Base-by-base conservation (phyloP, 2,329 filamentous ascomycete species). In the Alternaria rosae region DNA sequence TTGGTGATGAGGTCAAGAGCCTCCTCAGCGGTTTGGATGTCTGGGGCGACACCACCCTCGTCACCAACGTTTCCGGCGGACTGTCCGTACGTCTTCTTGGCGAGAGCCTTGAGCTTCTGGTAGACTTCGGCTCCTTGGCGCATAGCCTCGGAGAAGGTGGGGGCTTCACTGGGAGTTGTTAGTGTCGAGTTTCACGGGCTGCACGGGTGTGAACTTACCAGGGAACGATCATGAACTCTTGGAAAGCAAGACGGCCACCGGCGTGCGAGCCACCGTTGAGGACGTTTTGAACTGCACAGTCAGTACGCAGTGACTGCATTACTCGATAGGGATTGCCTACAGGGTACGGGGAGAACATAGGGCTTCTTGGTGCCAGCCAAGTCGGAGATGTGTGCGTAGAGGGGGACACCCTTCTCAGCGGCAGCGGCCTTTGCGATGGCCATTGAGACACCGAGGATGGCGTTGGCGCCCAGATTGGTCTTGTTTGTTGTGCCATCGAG, bases 41-140 rank as follows among this genome's bases (percentile, higher is more conserved):
- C 94, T 75, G 95, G 95, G 75, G 95, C 95, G 79, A 99, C 95
- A 91, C 95, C 95, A 88, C 95, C 95, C 90, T 99, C 95, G 81
- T 99, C 95, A 84, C 95, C 95, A 72, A 99, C 95, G 82, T 99
- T 99, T 82, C 94, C 95, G 71, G 95, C 95, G 69, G 95, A 97
- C 85, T 97, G 94, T 80, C 95, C 95, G 83, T 99, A 99, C 88
- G 92, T 95, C 92, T 97, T 95, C 92, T 98, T 98, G 82, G 95
- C 94, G 66, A 98, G 89, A 76, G 87, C 78, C 91, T 99, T 99
- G 78, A 99, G 92, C 85, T 92, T 91, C 85, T 98, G 94, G 91
- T 99, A 99, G 77, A 97, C 93, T 85, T 99, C 95, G 76, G 94
- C 85, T 82, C 95, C 95, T 85, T 97, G 93, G 82, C 94, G 94